Evolutionary conservation across 257 asterid genomes (phyloP).

Genomic region (Rehmannia glutinosa): DNA sequence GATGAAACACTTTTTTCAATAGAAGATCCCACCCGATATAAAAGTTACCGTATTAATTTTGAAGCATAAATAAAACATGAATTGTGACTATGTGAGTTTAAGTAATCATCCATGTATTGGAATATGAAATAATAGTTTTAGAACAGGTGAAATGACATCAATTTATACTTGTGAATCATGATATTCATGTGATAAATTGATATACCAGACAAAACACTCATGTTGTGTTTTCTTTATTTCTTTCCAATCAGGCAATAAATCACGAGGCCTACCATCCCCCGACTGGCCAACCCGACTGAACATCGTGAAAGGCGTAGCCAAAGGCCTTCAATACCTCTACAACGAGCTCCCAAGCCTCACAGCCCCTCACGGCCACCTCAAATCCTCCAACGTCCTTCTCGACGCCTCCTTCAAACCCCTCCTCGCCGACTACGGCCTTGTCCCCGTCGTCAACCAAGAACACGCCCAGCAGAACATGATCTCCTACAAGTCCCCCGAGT

Average conservation of each 20-base stretch:
- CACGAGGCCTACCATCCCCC: conserved; percentile 40
- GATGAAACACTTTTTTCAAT: too few relatives aligned
- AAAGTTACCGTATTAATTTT: too few relatives aligned
- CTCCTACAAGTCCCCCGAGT: conserved; percentile 79
- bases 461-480: conserved; percentile 59
- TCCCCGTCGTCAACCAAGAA: conserved; percentile 75
- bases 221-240: too few relatives aligned
- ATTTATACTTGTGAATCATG: too few relatives aligned
- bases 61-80: too few relatives aligned
- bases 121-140: too few relatives aligned
- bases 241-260: conserved; percentile 55
- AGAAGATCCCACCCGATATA: too few relatives aligned
- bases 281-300: conserved; percentile 79
- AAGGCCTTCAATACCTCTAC: conserved; percentile 68
- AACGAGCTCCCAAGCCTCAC: conserved; percentile 76
- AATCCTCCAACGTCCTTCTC: conserved; percentile 82
- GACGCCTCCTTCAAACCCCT: conserved; percentile 46
- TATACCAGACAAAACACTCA: too few relatives aligned
- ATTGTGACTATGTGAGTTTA: too few relatives aligned
- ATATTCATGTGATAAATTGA: too few relatives aligned
- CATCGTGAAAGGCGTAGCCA: conserved; percentile 70
- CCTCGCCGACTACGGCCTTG: conserved; percentile 73
- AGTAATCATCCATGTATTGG: too few relatives aligned
- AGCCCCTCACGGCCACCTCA: conserved; percentile 89
- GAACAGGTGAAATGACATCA: too few relatives aligned